A percentile compares a stretch with the other conserved stretches of the same genome.
These are phyloP conservation scores for Breynia disticha DNA, from an alignment of 441 rosid genomes.

Conservation along the genomic window DNA sequence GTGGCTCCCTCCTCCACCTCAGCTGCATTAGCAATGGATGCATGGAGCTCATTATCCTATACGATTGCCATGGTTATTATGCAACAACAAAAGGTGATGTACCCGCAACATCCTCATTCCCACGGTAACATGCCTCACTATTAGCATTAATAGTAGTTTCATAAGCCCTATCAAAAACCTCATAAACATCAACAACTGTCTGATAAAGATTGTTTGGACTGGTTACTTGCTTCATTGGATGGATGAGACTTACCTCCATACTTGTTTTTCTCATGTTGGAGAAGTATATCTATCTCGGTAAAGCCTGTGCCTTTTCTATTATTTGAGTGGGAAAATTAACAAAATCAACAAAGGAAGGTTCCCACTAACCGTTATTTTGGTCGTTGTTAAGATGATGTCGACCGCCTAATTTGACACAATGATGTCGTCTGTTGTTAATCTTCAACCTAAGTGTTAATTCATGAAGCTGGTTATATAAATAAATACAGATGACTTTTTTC, in stretches of 20 bases:
- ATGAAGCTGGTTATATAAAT: too few relatives aligned
- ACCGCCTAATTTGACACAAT: too few relatives aligned
- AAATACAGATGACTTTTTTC: too few relatives aligned
- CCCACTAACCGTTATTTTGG: too few relatives aligned
- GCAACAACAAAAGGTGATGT: slow-evolving; percentile 78
- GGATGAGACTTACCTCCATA: slow-evolving; percentile 85
- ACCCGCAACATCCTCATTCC: slow-evolving; percentile 43
- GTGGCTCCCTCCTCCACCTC: slow-evolving; percentile 28
- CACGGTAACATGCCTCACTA: slow-evolving; percentile 25
- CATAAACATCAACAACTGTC: slow-evolving; percentile 23
- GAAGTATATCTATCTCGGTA: too few relatives aligned
- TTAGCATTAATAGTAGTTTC: slow-evolving; percentile 36
- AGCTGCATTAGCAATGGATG: slow-evolving; percentile 55
- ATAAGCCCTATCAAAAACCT: slow-evolving; percentile 43
- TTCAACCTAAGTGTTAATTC: too few relatives aligned
- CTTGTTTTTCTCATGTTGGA: slow-evolving; percentile 59
- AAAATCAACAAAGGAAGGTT: too few relatives aligned
- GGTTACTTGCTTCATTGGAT: slow-evolving; percentile 97
- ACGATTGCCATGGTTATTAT: slow-evolving; percentile 69
- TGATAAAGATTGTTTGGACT: slow-evolving; percentile 69
- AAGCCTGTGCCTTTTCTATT: too few relatives aligned
- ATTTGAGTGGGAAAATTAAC: too few relatives aligned
- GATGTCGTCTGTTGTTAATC: too few relatives aligned
- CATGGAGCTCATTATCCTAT: slow-evolving; percentile 61
- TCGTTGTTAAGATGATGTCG: too few relatives aligned